Evolutionary conservation across 106 monocot species (phyloP), one percentile per base, ranked within the genome.

Genomic region (Amphibolis antarctica): DNA sequence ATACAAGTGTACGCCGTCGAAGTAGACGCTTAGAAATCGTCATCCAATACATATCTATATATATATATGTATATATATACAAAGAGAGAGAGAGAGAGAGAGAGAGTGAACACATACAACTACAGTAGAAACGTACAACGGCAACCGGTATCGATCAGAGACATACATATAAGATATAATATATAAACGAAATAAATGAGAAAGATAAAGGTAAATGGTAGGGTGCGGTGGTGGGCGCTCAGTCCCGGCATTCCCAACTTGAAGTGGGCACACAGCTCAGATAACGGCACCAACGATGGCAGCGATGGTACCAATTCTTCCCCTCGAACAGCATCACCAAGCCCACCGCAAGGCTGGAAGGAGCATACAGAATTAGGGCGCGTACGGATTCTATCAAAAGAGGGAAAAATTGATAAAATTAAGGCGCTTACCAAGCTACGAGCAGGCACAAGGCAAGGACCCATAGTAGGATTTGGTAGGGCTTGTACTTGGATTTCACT

Each of bases 201-300:
- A n/a, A n/a, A n/a, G n/a, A n/a, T n/a, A n/a, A n/a, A n/a, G n/a
- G n/a, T n/a, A n/a, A n/a, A n/a, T n/a, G n/a, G n/a, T n/a, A n/a
- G n/a, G n/a, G n/a, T n/a, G n/a, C n/a, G n/a, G n/a, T n/a, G n/a
- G n/a, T n/a, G n/a, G n/a, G n/a, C n/a, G n/a, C 46, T 67, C 42
- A 69, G 18, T 46, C n/a, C 26, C 42, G 42, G 44, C 71, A 71
- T 15, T 71, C 53, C 72, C 72, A 72, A 46, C 25, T 72, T 26
- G 72, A 72, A n/a, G 72, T 64, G 9, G 72, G 72, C 10, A 72
- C 64, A 17, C 72, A 72, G 64, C 43, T 64, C 44, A 72, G 44
- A 42, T 72, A 48, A 4, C 46, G 52, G 25, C 72, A 72, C 72
- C 72, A 72, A n/a, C n/a, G n/a, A 56, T 29, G 63, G 1, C 72